Evolutionary conservation across 305 asterid genomes (phyloP), one percentile per base, ranked within the genome.

Genomic region (Petunia hybrid): DNA sequence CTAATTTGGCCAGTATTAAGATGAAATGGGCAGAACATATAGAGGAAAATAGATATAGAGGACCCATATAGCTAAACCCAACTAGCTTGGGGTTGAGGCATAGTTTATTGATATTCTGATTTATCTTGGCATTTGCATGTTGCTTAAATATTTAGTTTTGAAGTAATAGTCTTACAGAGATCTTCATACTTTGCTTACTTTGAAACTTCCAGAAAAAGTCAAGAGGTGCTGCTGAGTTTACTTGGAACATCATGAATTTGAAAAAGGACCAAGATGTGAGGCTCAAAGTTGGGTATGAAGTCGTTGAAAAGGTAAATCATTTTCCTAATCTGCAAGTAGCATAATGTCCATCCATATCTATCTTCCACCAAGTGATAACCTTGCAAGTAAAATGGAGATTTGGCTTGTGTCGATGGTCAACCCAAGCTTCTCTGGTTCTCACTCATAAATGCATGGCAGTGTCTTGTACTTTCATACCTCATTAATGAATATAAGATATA

Each of bases 261-360:
- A 94, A 89, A 56, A 86, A 89, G 55, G 95, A 87, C 84, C 99
- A 92, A 84, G 99, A 94, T 84, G 80, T 94, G 84, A 89, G 93
- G 79, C 84, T 95, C 83, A 95, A 94, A 85, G 82, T 90, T 84
- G 99, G 99, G 79, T 95, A 92, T 22, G 90, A 94, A 85, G 80
- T 89, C 80, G 4, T 89, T 78, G 93, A 88, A 80, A 90, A 92
- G 99, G 99, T 95, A 76, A 67, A 65, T 80, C 10, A 36, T 73
- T 73, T 51, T 51, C 46, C 63, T 51, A 51, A 73, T 51, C 78
- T 51, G 42, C 63, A 73, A 51, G 46, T 73, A 73, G 78, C 61
- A 39, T 73, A 36, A 14, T 51, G 14, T 65, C 35, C 73, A 65
- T 65, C 51, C 38, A 57, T 10, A n/a, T 13, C 57, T 40, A 43